These are phyloP conservation scores for Aulographum hederae DNA, from an alignment of 2,329 filamentous ascomycete species.

Conservation along the genomic window DNA sequence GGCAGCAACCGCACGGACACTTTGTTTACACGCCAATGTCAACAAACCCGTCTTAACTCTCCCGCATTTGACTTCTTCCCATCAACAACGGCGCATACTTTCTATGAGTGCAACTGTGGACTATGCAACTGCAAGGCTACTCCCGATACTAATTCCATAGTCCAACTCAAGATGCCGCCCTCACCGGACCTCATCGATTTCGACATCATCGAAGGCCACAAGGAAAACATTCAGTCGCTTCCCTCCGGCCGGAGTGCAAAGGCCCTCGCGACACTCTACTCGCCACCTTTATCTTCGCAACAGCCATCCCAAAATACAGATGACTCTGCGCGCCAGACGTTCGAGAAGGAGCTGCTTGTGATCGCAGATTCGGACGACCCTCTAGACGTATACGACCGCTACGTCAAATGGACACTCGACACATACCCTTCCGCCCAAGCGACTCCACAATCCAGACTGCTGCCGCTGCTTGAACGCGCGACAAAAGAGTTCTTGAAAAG, in stretches of 20 bases:
- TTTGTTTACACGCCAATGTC: too few relatives aligned
- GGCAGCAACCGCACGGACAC: too few relatives aligned
- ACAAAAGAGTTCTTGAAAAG: conserved; percentile 80
- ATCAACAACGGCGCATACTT: too few relatives aligned
- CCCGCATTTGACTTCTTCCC: too few relatives aligned
- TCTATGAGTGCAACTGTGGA: too few relatives aligned
- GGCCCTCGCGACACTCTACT: conserved; percentile 70
- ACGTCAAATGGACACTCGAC: conserved; percentile 91
- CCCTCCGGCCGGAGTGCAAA: conserved; percentile 77
- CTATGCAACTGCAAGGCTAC: too few relatives aligned
- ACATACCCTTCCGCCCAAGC: conserved; percentile 89
- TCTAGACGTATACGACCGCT: conserved; percentile 86
- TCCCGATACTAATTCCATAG: too few relatives aligned
- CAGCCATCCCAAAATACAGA: conserved; percentile 44
- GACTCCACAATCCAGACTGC: conserved; percentile 76
- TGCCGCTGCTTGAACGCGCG: conserved; percentile 75
- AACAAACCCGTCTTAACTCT: too few relatives aligned
- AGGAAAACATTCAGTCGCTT: conserved; percentile 93
- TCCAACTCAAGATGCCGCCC: conserved; percentile 22
- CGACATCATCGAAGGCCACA: conserved; percentile 86
- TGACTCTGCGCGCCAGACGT: conserved; percentile 63
- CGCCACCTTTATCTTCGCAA: conserved; percentile 35
- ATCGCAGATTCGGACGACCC: conserved; percentile 86
- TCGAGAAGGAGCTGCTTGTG: conserved; percentile 62
- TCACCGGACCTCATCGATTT: conserved; percentile 41